phyloP scores from a whole-genome alignment of 768 basidiomycete species.

The Lentinula sp. region DNA sequence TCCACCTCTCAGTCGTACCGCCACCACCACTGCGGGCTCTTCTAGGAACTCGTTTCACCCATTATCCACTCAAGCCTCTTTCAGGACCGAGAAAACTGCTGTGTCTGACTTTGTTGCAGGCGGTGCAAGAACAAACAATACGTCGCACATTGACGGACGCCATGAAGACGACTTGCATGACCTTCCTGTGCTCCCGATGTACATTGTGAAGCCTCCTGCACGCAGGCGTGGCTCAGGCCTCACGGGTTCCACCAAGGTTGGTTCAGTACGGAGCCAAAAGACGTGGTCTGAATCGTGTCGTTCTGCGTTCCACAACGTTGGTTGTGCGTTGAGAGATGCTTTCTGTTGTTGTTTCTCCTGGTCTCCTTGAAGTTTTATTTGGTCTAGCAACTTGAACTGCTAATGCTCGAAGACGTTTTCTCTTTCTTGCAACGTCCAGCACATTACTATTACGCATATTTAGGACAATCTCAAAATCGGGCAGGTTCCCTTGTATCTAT shows the following conservation, averaged over 20 bases:
- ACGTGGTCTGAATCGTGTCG: neutral
- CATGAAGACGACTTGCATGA: conserved; percentile 13
- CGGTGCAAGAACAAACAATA: neutral
- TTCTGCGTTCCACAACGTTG: neutral
- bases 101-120: neutral
- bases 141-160: neutral
- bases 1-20: neutral
- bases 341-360: neutral
- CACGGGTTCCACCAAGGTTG: neutral
- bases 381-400: too few species aligned
- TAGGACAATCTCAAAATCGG: neutral
- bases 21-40: neutral
- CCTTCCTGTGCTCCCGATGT: conserved; percentile 17
- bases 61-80: conserved; percentile 3
- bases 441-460: neutral
- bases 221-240: conserved; percentile 3
- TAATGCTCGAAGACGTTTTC: too few species aligned
- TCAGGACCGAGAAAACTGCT: neutral
- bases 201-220: neutral
- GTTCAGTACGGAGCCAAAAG: neutral
- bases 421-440: too few species aligned
- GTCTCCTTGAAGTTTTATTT: neutral
- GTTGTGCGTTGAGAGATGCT: neutral
- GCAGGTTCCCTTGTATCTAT: neutral
- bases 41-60: conserved; percentile 1